phyloP scores from a whole-genome alignment of 139 green algal genomes.

The Cymbomonas tetramitiformis region DNA sequence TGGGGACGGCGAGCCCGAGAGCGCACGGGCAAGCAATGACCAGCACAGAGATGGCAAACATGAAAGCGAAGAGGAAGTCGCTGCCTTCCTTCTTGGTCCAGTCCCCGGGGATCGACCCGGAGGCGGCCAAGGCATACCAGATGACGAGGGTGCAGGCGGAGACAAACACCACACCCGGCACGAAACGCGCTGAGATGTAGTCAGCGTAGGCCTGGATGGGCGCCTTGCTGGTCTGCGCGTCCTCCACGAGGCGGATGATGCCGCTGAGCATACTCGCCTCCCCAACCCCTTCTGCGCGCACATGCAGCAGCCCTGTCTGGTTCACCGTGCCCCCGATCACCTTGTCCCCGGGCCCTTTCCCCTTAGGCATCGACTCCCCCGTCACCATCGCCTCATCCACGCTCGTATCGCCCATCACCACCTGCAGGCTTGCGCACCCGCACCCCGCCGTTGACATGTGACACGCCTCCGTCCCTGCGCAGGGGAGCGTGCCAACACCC shows the following conservation, averaged over 20 bases:
- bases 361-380: slow-evolving; percentile 63
- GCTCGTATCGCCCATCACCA: slow-evolving; percentile 50
- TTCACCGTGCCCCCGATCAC: slow-evolving; percentile 76
- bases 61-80: slow-evolving; percentile 75
- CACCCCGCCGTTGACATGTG: no score
- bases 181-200: slow-evolving; percentile 63
- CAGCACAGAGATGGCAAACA: slow-evolving; percentile 86
- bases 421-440: no score
- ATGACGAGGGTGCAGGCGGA: slow-evolving; percentile 50
- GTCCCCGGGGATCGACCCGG: slow-evolving; percentile 28
- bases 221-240: slow-evolving; percentile 77
- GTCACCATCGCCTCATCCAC: slow-evolving; percentile 93
- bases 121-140: slow-evolving; percentile 52
- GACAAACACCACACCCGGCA: slow-evolving; percentile 64
- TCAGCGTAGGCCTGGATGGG: slow-evolving; percentile 58
- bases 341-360: slow-evolving; percentile 45
- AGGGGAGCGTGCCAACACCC: no score
- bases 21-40: slow-evolving; percentile 95
- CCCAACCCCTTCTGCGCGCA: slow-evolving; percentile 52
- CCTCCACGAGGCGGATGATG: slow-evolving; percentile 77
- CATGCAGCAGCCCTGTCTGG: slow-evolving; percentile 45
- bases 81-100: slow-evolving; percentile 60
- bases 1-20: slow-evolving; percentile 72
- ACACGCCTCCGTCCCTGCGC: no score
- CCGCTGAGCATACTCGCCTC: slow-evolving; percentile 63